These are phyloP conservation scores for Suhomyces prunicola DNA, from an alignment of 805 yeast species.

Conservation along the genomic window DNA sequence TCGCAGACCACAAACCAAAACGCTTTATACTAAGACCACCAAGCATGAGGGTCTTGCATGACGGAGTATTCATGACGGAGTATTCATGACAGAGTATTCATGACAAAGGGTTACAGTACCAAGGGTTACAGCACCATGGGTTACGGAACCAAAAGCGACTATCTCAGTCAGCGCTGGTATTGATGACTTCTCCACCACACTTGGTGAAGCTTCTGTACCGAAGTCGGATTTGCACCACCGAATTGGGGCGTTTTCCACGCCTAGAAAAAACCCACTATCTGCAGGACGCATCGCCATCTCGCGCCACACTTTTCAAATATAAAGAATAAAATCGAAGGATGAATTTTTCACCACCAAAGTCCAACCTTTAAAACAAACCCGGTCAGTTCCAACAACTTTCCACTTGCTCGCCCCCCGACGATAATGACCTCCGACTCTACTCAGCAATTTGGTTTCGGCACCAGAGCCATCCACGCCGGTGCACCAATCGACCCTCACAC, in stretches of 20 bases:
- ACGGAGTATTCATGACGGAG: no score
- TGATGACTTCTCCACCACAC: no score
- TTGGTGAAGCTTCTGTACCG: no score
- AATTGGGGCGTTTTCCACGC: background rate
- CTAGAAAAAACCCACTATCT: background rate
- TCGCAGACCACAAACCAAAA: background rate
- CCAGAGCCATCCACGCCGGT: conserved; percentile 84
- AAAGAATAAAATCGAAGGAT: background rate
- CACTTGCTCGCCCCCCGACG: background rate
- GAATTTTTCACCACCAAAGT: conserved; percentile 2
- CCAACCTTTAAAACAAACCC: conserved; percentile 7
- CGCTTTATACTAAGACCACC: no score
- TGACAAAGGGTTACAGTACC: no score
- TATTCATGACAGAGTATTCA: no score
- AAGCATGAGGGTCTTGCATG: no score
- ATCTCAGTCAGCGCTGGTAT: no score
- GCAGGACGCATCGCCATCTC: background rate
- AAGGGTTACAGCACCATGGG: no score
- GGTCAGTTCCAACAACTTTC: conserved; percentile 7
- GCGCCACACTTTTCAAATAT: conserved; percentile 3
- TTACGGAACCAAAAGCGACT: no score
- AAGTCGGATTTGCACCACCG: background rate
- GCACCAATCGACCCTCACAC: conserved; percentile 65
- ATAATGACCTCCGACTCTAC: conserved; percentile 36
- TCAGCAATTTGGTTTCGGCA: conserved; percentile 56